phyloP scores from a whole-genome alignment of 2,329 filamentous ascomycete species.

The Neophaeococcomyces mojaviensis region DNA sequence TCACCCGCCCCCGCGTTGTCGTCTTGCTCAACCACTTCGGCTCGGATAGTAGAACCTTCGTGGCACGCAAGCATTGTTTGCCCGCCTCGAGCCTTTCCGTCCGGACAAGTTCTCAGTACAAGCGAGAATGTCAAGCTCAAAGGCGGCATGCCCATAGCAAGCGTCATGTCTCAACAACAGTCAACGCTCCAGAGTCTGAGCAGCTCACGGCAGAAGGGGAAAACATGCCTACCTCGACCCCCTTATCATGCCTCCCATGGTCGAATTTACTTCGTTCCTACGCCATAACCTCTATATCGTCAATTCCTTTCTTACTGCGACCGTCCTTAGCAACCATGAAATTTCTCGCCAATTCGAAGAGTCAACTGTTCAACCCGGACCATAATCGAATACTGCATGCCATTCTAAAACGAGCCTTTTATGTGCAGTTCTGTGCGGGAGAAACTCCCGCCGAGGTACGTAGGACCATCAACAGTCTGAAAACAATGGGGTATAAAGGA shows the following conservation, averaged over 20 bases:
- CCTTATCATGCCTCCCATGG: slow-evolving; percentile 20
- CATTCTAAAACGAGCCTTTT: slow-evolving; percentile 74
- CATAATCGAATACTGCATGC: slow-evolving; percentile 62
- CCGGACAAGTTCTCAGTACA: not conserved
- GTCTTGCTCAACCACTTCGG: not conserved
- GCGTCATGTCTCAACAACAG: slow-evolving; percentile 15
- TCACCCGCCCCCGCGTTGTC: not conserved
- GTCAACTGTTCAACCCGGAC: slow-evolving; percentile 63
- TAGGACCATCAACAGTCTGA: slow-evolving; percentile 57
- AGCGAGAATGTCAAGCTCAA: slow-evolving; percentile 6
- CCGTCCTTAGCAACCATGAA: slow-evolving; percentile 64
- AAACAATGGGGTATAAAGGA: slow-evolving; percentile 69
- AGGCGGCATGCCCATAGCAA: slow-evolving; percentile 15
- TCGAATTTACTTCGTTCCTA: slow-evolving; percentile 21
- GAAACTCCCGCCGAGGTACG: slow-evolving; percentile 63
- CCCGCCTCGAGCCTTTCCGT: not conserved
- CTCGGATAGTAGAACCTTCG: not conserved
- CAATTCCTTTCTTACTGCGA: slow-evolving; percentile 49
- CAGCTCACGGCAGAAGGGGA: not conserved
- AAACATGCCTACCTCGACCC: slow-evolving; percentile 9
- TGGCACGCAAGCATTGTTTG: not conserved
- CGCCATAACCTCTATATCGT: slow-evolving; percentile 22
- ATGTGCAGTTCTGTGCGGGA: slow-evolving; percentile 85
- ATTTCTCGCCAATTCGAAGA: slow-evolving; percentile 61
- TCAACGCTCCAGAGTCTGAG: not conserved